A percentile compares a stretch with the other conserved stretches of the same genome.
These are phyloP conservation scores for Cyclotella baltica DNA, from an alignment of 108 stramenopile species.

Conservation along the genomic window DNA sequence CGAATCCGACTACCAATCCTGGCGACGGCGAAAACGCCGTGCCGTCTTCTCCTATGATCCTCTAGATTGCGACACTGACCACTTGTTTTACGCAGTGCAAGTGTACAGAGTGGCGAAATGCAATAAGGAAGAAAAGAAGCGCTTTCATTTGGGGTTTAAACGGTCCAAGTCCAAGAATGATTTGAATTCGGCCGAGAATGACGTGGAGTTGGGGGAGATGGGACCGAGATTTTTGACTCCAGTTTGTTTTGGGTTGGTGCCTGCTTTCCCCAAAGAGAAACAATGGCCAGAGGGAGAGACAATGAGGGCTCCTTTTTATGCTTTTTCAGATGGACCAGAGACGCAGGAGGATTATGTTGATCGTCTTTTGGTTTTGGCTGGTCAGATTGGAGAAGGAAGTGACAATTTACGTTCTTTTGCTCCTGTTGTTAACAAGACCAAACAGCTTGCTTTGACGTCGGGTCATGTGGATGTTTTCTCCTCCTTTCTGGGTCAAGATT, in stretches of 20 bases:
- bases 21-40: slow-evolving; percentile 71
- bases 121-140: not conserved
- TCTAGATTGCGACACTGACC: slow-evolving; percentile 24
- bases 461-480: slow-evolving; percentile 56
- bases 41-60: slow-evolving; percentile 83
- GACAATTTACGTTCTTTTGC: not conserved
- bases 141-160: slow-evolving; percentile 4
- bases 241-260: slow-evolving; percentile 70
- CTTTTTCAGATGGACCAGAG: slow-evolving; percentile 54
- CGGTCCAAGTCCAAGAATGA: slow-evolving; percentile 6
- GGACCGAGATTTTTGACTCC: slow-evolving; percentile 61
- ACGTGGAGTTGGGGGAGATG: slow-evolving; percentile 12
- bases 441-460: not conserved
- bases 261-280: slow-evolving; percentile 42
- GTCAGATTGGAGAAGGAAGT: not conserved
- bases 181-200: not conserved
- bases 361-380: slow-evolving; percentile 26
- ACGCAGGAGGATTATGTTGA: slow-evolving; percentile 71
- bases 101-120: slow-evolving; percentile 32
- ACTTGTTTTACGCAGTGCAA: slow-evolving; percentile 75
- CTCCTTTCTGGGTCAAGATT: slow-evolving; percentile 71
- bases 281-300: slow-evolving; percentile 64
- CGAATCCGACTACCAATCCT: slow-evolving; percentile 36
- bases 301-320: slow-evolving; percentile 57
- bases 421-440: not conserved